Percentiles rank a stretch among this genome's conserved stretches.
These are phyloP conservation scores for Sugiyamaella valdiviana DNA, from an alignment of 805 yeast genomes.

Conservation along the genomic window DNA sequence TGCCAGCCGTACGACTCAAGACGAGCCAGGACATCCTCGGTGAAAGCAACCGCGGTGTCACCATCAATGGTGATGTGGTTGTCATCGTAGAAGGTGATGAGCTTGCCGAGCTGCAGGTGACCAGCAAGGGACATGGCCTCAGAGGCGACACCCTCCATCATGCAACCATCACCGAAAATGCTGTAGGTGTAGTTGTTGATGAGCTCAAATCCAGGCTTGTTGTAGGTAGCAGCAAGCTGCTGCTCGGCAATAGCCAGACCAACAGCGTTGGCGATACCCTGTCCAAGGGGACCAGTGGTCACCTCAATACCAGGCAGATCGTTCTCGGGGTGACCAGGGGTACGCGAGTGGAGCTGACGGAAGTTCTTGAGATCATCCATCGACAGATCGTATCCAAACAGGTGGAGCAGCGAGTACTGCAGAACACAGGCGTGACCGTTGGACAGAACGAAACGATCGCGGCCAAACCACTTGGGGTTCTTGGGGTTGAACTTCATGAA, in stretches of 20 bases:
- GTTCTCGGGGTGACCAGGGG: constrained; percentile 97
- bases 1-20: constrained; percentile 95
- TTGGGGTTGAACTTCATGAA: constrained; percentile 82
- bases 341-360: constrained; percentile 83
- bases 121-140: constrained; percentile 96
- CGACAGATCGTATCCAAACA: constrained; percentile 74
- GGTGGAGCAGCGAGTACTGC: constrained; percentile 75
- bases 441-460: constrained; percentile 91
- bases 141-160: constrained; percentile 95
- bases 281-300: constrained; percentile 98
- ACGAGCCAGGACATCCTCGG: constrained; percentile 83
- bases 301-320: constrained; percentile 92
- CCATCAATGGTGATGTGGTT: constrained; percentile 97
- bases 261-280: constrained; percentile 93
- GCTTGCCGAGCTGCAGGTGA: constrained; percentile 85
- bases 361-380: constrained; percentile 84
- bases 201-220: constrained; percentile 73
- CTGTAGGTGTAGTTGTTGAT: constrained; percentile 71
- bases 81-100: constrained; percentile 94
- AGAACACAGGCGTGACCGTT: constrained; percentile 96
- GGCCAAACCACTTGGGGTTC: constrained; percentile 87
- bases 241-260: constrained; percentile 95
- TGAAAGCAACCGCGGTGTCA: constrained; percentile 79
- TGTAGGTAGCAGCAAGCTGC: constrained; percentile 86
- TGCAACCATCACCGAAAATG: constrained; percentile 95